Evolutionary conservation across 148 eudicot species (phyloP), one percentile per base, ranked within the genome.

Genomic region (Nepenthes gracilis): DNA sequence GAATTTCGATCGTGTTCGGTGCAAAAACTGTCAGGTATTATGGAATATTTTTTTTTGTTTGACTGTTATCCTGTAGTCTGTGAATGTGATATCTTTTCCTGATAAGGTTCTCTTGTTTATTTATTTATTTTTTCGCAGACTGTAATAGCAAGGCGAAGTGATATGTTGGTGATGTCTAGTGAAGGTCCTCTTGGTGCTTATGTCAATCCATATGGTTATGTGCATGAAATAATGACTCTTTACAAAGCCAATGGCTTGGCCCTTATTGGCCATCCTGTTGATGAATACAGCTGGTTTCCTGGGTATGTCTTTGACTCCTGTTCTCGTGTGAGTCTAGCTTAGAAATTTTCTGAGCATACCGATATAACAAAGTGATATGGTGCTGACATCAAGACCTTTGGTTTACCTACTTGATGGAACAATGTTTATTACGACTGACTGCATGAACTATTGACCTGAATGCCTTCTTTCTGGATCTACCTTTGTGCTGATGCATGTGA

Each of bases 181-280:
- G 99, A 88, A 52, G 96, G 99, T 55, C 96, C 99, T 67, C 83
- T 88, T 66, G 91, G 96, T 70, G 94, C 99, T 57, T 93, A 88
- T 57, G 91, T 80, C 61, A 93, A 93, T 67, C 82, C 87, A 50
- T 12, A 72, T 78, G 99, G 96, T 54, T 75, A 34, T 61, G 99
- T 93, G 70, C 95, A 88, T 68, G 99, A 93, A 71, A 78, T 83
- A 63, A 69, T 88, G 77, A 93, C 99, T 35, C 80, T 93, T 36
- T 54, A 64, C 54, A 78, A 68, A 74, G 87, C 87, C 65, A 79
- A 65, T 74, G 84, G 96, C 23, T 70, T 88, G 72, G 83, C 83
- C 12, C 81, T 88, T 36, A 63, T 81, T 55, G 96, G 99, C 36
- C 62, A 58, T 34, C 84, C 99, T 32, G 66, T 69, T 36, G 70